phyloP scores from a whole-genome alignment of 768 basidiomycete genomes.

The Rhodotorula sphaerocarpa region DNA sequence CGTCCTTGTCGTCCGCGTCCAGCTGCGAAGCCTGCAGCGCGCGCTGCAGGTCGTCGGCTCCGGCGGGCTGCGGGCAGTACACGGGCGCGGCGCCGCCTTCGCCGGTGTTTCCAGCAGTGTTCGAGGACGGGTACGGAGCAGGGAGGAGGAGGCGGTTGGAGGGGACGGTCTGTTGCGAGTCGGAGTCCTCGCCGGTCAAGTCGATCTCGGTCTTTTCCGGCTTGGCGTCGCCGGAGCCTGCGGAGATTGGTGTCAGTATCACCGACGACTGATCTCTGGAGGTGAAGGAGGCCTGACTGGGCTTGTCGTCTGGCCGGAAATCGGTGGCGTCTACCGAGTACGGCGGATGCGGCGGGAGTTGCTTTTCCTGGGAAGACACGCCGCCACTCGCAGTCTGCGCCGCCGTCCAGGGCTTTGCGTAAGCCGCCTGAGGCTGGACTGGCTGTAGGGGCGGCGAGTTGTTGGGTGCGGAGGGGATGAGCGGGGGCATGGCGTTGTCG shows the following conservation, averaged over 20 bases:
- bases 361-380: no score
- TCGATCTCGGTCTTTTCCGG: not conserved
- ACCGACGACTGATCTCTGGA: no score
- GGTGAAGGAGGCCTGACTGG: no score
- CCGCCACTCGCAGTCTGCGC: no score
- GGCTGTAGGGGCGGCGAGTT: not conserved
- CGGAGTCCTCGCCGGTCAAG: not conserved
- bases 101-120: no score
- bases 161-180: not conserved
- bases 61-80: not conserved
- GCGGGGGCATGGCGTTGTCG: slow-evolving; percentile 1
- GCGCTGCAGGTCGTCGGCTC: slow-evolving; percentile 9
- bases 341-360: not conserved
- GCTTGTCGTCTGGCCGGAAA: no score
- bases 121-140: not conserved
- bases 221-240: no score
- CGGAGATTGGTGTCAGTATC: no score
- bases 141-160: not conserved
- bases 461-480: not conserved
- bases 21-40: slow-evolving; percentile 3
- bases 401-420: no score
- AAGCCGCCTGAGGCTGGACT: no score
- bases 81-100: no score
- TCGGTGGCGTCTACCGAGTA: not conserved
- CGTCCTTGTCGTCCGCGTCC: slow-evolving; percentile 5